These are phyloP conservation scores for Botrytis squamosa DNA, from an alignment of 2,329 filamentous ascomycete genomes.

Conservation along the genomic window DNA sequence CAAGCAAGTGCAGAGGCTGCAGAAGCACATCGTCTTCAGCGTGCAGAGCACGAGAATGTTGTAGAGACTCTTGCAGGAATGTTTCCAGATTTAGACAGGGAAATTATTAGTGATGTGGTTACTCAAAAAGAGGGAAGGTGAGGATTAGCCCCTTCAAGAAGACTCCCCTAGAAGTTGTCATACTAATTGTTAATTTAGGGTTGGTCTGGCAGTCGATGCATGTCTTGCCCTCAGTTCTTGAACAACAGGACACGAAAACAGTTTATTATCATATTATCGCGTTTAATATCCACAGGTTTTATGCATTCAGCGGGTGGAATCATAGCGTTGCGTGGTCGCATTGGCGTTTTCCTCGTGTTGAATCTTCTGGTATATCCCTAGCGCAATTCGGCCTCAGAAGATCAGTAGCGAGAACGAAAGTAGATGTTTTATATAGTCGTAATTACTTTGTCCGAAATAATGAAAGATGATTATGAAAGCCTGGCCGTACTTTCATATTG, in stretches of 20 bases:
- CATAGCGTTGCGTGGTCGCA: constrained; percentile 23
- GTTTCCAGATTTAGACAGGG: constrained; percentile 93
- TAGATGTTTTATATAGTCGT: constrained; percentile 21
- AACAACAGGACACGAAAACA: constrained; percentile 5
- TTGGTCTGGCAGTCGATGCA: constrained; percentile 81
- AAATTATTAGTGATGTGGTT: constrained; percentile 95
- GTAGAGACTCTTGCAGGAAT: constrained; percentile 93
- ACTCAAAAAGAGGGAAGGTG: constrained; percentile 91
- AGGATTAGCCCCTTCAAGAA: constrained; percentile 38
- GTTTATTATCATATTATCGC: constrained; percentile 17
- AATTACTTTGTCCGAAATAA: constrained; percentile 20
- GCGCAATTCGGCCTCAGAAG: constrained; percentile 16
- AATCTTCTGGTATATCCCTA: constrained; percentile 25
- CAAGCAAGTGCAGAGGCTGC: constrained; percentile 89
- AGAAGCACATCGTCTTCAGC: constrained; percentile 78
- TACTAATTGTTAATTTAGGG: constrained; percentile 49
- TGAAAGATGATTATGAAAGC: constrained; percentile 7
- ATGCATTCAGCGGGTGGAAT: constrained; percentile 22
- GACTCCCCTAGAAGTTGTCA: constrained; percentile 30
- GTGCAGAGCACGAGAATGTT: constrained; percentile 82
- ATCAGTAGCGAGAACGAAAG: constrained; percentile 15
- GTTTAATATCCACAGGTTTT: constrained; percentile 19
- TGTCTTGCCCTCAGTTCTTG: constrained; percentile 64
- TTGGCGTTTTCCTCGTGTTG: constrained; percentile 20
- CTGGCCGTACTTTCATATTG: neutral